Conservation (phyloP, 169 alveolate species). For the Cryptosporidium xiaoi region DNA sequence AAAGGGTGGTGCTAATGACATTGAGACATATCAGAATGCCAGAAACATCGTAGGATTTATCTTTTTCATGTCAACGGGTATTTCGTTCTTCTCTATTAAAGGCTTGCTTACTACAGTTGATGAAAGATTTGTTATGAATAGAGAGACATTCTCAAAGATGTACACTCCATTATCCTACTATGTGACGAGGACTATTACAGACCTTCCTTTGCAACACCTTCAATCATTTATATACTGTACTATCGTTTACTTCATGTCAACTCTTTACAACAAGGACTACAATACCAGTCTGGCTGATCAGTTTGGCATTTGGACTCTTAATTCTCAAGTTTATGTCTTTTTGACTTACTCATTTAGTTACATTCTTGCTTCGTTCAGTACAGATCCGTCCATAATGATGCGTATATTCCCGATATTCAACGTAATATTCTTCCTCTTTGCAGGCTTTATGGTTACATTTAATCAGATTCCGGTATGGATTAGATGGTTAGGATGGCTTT, state of each 20-base stretch:
- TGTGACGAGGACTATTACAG: constrained; percentile 49
- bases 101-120: constrained; percentile 24
- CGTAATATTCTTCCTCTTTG: constrained; percentile 71
- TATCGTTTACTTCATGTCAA: constrained; percentile 64
- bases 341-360: constrained; percentile 30
- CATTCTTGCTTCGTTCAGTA: constrained; percentile 40
- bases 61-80: constrained; percentile 40
- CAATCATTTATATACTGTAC: constrained; percentile 46
- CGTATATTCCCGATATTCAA: constrained; percentile 46
- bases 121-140: constrained; percentile 70
- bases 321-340: constrained; percentile 46
- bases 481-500: constrained; percentile 79
- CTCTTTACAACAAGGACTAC: constrained; percentile 28
- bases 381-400: constrained; percentile 7
- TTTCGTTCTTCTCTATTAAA: constrained; percentile 45
- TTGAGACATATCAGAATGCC: constrained; percentile 43
- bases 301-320: constrained; percentile 60
- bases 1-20: constrained; percentile 31
- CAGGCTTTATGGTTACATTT: constrained; percentile 83
- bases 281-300: constrained; percentile 44
- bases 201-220: constrained; percentile 60
- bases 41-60: constrained; percentile 50
- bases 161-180: constrained; percentile 66
- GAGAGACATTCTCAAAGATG: constrained; percentile 65
- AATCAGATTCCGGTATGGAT: constrained; percentile 81